phyloP scores from a whole-genome alignment of 441 rosid species.

The Omphalea diandra region DNA sequence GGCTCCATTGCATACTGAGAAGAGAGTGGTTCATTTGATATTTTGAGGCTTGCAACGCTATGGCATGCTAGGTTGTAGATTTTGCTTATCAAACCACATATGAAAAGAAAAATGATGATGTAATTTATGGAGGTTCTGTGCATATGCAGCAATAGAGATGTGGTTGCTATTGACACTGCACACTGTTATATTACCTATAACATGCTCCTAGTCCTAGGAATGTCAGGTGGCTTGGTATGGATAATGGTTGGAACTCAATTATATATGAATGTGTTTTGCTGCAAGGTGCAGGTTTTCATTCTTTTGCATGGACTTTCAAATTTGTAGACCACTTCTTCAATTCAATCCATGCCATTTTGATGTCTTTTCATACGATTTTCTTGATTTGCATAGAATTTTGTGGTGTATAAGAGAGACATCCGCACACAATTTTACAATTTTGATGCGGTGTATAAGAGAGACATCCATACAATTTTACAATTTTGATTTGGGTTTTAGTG shows the following conservation, averaged over 20 bases:
- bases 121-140: constrained; percentile 58
- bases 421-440: constrained; percentile 77
- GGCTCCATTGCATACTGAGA: constrained; percentile 62
- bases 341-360: too few species aligned
- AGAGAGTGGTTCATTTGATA: constrained; percentile 61
- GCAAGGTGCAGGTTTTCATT: constrained; percentile 62
- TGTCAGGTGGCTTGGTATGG: constrained; percentile 76
- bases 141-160: constrained; percentile 45
- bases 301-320: constrained; percentile 94
- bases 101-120: constrained; percentile 54
- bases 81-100: constrained; percentile 56
- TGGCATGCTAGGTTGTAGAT: constrained; percentile 47
- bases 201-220: constrained; percentile 67
- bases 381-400: constrained; percentile 60
- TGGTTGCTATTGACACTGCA: constrained; percentile 58
- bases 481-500: too few species aligned
- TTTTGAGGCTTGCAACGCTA: constrained; percentile 61
- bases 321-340: constrained; percentile 40
- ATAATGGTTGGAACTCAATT: constrained; percentile 60
- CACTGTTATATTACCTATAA: constrained; percentile 83
- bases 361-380: constrained; percentile 37
- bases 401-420: constrained; percentile 68
- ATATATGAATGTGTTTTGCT: constrained; percentile 74
- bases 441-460: too few species aligned
- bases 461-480: too few species aligned